Evolutionary conservation across 1,284 basidiomycete genomes (phyloP), one percentile per base, ranked within the genome.

Genomic region (Sporisorium exsertum): DNA sequence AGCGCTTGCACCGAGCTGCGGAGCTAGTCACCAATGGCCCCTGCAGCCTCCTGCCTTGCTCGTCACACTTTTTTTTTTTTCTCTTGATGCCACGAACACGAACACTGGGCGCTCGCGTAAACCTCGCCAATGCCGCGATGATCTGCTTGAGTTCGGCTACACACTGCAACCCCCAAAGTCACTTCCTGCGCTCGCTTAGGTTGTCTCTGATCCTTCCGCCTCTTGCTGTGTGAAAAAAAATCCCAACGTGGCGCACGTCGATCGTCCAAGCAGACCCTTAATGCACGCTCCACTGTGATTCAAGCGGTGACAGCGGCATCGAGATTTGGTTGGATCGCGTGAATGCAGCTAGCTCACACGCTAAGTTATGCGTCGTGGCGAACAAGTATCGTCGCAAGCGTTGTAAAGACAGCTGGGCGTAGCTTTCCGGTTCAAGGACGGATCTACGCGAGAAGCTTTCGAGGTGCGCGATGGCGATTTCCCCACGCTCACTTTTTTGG

Each of bases 381-480:
- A 46, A 18, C 6, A 13, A 49, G 47, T 9, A 29, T 32, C 29
- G 49, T 27, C 27, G 49, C 20, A 16, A 29, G 9, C 16, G 27
- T 49, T 49, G 27, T 29, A 16, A 49, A n/a, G 9, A 12, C 37
- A 33, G 53, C 46, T 49, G 47, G 61, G 54, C 54, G 54, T 37
- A 57, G 32, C 22, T 64, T 64, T 58, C 47, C 52, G 62, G 54
- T 64, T 64, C 49, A 52, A 58, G 33, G 35, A 64, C 45, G n/a
- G 42, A 64, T 64, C 55, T 64, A 64, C 54, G 54, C 54, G 47
- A 63, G 37, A 51, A 63, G 16, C 43, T 29, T 49, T 2, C 37
- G 8, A 9, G 15, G 8, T n/a, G 22, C 59, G 51, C 59, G 59
- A 61, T 54, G 29, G 29, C 49, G 29, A 50, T 50, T 49, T 16